phyloP scores from a whole-genome alignment of 768 basidiomycete species.

The Pisolithus marmoratus region DNA sequence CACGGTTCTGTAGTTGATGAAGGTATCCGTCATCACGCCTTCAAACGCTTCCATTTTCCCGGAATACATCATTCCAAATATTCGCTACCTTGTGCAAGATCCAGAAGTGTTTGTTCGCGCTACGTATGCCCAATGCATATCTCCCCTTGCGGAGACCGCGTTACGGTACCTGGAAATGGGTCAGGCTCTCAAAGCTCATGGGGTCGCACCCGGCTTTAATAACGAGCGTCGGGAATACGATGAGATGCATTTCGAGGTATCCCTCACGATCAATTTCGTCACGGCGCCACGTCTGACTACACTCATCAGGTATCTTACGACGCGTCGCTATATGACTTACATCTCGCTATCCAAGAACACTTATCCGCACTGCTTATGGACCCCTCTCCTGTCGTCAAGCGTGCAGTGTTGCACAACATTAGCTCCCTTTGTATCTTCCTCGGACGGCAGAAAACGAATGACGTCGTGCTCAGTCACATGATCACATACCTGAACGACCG shows the following conservation, averaged over 20 bases:
- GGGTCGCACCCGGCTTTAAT: constrained; percentile 40
- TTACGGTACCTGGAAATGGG: constrained; percentile 90
- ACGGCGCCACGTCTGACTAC: not conserved
- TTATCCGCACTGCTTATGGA: constrained; percentile 85
- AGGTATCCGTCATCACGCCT: constrained; percentile 67
- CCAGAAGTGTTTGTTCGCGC: constrained; percentile 77
- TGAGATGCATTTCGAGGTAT: constrained; percentile 74
- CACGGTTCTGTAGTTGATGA: constrained; percentile 34
- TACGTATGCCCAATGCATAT: constrained; percentile 81
- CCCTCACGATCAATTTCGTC: not conserved
- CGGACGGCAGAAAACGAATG: constrained; percentile 89
- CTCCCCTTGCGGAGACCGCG: constrained; percentile 79
- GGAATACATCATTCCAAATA: constrained; percentile 92
- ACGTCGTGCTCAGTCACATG: constrained; percentile 87
- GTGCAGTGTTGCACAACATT: constrained; percentile 83
- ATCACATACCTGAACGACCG: constrained; percentile 82
- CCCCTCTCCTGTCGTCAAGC: constrained; percentile 82
- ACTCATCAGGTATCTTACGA: constrained; percentile 83
- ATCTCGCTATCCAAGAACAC: constrained; percentile 80
- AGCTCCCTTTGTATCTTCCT: constrained; percentile 90
- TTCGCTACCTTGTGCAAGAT: constrained; percentile 77
- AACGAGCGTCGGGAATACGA: constrained; percentile 66
- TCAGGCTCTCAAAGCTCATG: constrained; percentile 83
- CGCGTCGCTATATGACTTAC: constrained; percentile 77
- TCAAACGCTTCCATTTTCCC: constrained; percentile 74